Evolutionary conservation across 768 basidiomycete genomes (phyloP).

Genomic region (Panaeolus papilionaceus): DNA sequence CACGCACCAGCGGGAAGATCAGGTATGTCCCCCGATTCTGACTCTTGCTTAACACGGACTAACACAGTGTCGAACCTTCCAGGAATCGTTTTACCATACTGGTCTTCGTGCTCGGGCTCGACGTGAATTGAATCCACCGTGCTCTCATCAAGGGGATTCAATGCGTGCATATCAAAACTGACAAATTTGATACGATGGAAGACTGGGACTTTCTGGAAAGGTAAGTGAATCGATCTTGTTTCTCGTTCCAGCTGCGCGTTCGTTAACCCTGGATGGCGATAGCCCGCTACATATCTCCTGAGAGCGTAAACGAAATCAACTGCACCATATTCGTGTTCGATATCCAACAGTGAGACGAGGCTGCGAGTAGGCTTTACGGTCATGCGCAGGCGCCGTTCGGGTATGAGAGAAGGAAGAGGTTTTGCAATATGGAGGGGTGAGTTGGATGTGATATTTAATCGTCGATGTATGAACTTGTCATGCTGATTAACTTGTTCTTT

Average conservation of each 20-base stretch:
- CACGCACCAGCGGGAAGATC: background rate
- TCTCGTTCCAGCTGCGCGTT: background rate
- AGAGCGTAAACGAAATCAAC: background rate
- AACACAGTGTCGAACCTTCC: slow-evolving; percentile 23
- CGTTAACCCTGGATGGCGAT: background rate
- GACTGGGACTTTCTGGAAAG: slow-evolving; percentile 34
- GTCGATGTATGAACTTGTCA: slow-evolving; percentile 35
- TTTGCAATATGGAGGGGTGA: background rate
- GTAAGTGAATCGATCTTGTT: slow-evolving; percentile 23
- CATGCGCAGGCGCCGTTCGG: slow-evolving; percentile 2
- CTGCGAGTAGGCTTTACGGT: background rate
- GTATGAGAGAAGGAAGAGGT: slow-evolving; percentile 15
- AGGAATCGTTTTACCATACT: slow-evolving; percentile 25
- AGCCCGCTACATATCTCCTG: background rate
- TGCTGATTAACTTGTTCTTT: slow-evolving; percentile 40
- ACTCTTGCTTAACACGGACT: background rate
- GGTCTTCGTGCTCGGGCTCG: slow-evolving; percentile 25
- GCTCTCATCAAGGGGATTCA: slow-evolving; percentile 18
- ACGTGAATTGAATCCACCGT: slow-evolving; percentile 38
- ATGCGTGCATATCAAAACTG: slow-evolving; percentile 23
- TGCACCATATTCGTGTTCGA: background rate
- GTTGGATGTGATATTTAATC: slow-evolving; percentile 1
- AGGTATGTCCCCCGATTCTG: background rate
- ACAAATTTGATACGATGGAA: slow-evolving; percentile 44
- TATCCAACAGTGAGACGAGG: background rate